Base-by-base conservation (phyloP, 805 yeast genomes). In the Scheffersomyces spartinae region DNA sequence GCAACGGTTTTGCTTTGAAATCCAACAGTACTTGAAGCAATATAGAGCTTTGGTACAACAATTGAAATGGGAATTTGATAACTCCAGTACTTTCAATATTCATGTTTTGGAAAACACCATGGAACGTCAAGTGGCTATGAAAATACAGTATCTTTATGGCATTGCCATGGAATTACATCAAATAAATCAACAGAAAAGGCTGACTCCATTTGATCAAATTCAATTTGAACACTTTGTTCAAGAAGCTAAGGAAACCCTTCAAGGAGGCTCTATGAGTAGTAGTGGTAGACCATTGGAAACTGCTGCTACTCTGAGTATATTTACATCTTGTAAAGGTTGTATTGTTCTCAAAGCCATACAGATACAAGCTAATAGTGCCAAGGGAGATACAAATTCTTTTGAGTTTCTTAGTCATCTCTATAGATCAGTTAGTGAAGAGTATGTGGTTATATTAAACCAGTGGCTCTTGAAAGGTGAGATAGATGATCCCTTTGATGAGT, bases 401-500 rank as follows among this genome's bases (percentile, higher is more conserved):
- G 56, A 59, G 4, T 73, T 82, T 35, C 52, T 83, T 21, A 43
- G 53, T 1, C 39, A 42, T 4, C 39, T 88, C 3, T 68, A 79
- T 26, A 66, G 67, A 23, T 60, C 61, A 9, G 68, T 84, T 1
- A 72, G 93, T 19, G 40, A 34, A 17, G 71, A 71, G 20, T 91
- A 83, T 40, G 57, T 82, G 11, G 36, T 37, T 2, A 78, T 80
- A 73, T 55, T 91, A 7, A 74, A 79, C 37, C 45, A 55, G n/a
- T 91, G 98, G 98, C 59, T 88, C 10, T 61, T 65, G 4, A 54
- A 63, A 25, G 98, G 98, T 0, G 55, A 59, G 5, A 58, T 91
- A 7, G 64, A 70, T 34, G 98, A 91, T 39, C 83, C 82, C 1
- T 73, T 71, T 42, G 72, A 75, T 20, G 98, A 88, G 47, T 91